These are phyloP conservation scores for Tolypocladium ophioglossoides DNA, from an alignment of 2,329 filamentous ascomycete species.

Conservation along the genomic window DNA sequence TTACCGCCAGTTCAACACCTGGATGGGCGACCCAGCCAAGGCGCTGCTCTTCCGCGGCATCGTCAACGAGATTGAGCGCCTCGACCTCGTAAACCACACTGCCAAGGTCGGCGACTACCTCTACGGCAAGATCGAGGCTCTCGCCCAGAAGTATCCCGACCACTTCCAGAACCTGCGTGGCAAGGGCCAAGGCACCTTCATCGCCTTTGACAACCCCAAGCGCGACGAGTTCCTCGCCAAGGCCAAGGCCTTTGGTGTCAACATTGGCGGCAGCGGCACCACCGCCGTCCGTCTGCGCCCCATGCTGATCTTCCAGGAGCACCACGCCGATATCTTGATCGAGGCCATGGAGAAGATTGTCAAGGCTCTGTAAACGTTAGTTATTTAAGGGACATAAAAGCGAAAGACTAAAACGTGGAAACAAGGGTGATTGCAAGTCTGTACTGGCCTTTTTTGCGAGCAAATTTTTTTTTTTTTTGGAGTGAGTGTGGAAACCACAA, in stretches of 20 bases:
- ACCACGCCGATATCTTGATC: slow-evolving; percentile 78
- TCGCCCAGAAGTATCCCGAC: slow-evolving; percentile 61
- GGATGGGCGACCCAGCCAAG: slow-evolving; percentile 87
- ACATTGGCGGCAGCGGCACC: slow-evolving; percentile 75
- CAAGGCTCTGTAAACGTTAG: slow-evolving; percentile 23
- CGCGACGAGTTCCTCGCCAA: slow-evolving; percentile 69
- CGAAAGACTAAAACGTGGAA: not conserved
- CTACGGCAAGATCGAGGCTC: slow-evolving; percentile 54
- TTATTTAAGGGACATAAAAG: not conserved
- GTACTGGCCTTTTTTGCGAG: not conserved
- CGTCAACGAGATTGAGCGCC: slow-evolving; percentile 65
- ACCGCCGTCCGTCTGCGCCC: slow-evolving; percentile 70
- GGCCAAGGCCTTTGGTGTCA: slow-evolving; percentile 73
- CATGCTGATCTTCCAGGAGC: slow-evolving; percentile 88
- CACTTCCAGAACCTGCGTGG: slow-evolving; percentile 78
- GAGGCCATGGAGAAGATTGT: slow-evolving; percentile 69
- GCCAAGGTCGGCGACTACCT: slow-evolving; percentile 71
- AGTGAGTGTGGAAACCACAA: not conserved
- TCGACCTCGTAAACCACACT: slow-evolving; percentile 71
- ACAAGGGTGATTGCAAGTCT: not conserved
- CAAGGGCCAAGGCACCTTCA: slow-evolving; percentile 82
- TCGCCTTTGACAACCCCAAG: slow-evolving; percentile 78
- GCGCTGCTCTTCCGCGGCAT: slow-evolving; percentile 81
- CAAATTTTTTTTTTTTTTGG: no score
- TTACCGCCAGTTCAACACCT: slow-evolving; percentile 94